These are phyloP conservation scores for Pseudogymnoascus sp. DNA, from an alignment of 2,329 filamentous ascomycete species.

Conservation along the genomic window DNA sequence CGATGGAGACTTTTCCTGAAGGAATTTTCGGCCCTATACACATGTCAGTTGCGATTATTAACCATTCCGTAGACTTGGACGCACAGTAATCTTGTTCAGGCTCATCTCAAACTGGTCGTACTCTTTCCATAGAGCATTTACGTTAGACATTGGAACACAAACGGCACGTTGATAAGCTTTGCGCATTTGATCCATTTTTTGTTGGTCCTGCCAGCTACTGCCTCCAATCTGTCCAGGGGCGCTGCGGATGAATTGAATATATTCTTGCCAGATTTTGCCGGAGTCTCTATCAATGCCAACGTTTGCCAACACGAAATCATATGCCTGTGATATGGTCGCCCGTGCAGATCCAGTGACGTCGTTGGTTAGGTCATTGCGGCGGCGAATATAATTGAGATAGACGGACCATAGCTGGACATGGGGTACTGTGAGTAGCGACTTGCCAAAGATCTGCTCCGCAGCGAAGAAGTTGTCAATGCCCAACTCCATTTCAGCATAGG, in stretches of 20 bases:
- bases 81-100: slow-evolving; percentile 83
- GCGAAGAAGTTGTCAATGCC: slow-evolving; percentile 74
- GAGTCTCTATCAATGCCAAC: slow-evolving; percentile 90
- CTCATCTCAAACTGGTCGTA: slow-evolving; percentile 96
- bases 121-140: slow-evolving; percentile 89
- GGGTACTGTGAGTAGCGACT: slow-evolving; percentile 69
- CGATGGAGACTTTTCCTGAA: slow-evolving; percentile 84
- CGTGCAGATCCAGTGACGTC: slow-evolving; percentile 73
- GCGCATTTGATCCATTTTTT: slow-evolving; percentile 91
- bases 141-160: slow-evolving; percentile 73
- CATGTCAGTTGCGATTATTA: slow-evolving; percentile 22
- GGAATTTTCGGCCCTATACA: slow-evolving; percentile 78
- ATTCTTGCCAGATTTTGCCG: slow-evolving; percentile 87
- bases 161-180: slow-evolving; percentile 91
- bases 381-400: slow-evolving; percentile 92
- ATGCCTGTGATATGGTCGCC: slow-evolving; percentile 73
- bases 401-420: slow-evolving; percentile 86
- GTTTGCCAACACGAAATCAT: slow-evolving; percentile 84
- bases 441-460: slow-evolving; percentile 77
- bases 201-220: slow-evolving; percentile 88
- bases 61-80: slow-evolving; percentile 26
- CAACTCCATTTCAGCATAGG: slow-evolving; percentile 84
- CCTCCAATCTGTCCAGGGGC: slow-evolving; percentile 83
- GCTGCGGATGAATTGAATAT: slow-evolving; percentile 85
- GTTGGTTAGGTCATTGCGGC: slow-evolving; percentile 77